Conservation (phyloP, 345 rosid species). For the Adansonia digitata region DNA sequence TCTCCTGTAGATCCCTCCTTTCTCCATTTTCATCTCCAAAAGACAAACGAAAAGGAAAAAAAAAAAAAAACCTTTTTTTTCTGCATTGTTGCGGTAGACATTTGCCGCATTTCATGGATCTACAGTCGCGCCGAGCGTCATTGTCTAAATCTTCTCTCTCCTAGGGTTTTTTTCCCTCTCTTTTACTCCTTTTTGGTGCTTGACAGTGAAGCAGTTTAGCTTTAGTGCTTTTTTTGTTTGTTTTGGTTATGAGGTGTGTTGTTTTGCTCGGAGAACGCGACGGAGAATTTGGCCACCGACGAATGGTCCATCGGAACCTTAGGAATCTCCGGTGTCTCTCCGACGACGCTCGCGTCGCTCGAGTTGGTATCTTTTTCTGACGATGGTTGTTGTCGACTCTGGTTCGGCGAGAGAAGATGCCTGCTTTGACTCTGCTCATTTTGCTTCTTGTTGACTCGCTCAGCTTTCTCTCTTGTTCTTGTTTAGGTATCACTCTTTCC, state of each 20-base stretch:
- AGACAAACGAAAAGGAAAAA: too few species aligned
- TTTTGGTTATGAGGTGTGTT: slow-evolving; percentile 9
- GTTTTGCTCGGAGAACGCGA: slow-evolving; percentile 25
- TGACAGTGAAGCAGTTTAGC: background rate
- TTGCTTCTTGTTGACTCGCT: slow-evolving; percentile 42
- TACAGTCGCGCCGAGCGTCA: slow-evolving; percentile 25
- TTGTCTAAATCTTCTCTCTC: slow-evolving; percentile 27
- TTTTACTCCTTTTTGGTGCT: background rate
- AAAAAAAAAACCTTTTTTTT: background rate
- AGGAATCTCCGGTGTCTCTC: slow-evolving; percentile 19
- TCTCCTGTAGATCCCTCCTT: background rate
- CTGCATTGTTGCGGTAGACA: slow-evolving; percentile 21
- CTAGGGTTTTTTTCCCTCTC: slow-evolving; percentile 43
- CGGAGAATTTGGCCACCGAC: slow-evolving; percentile 22
- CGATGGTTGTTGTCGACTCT: slow-evolving; percentile 40
- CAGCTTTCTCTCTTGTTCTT: slow-evolving; percentile 32
- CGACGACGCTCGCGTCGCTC: slow-evolving; percentile 19
- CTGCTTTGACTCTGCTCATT: slow-evolving; percentile 30
- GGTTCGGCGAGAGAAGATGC: slow-evolving; percentile 44
- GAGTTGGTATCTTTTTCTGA: slow-evolving; percentile 29
- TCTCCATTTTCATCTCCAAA: background rate
- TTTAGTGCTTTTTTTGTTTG: background rate
- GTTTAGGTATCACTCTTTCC: slow-evolving; percentile 39
- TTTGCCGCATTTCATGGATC: slow-evolving; percentile 70
- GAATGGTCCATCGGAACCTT: slow-evolving; percentile 21